Base-by-base conservation (phyloP, 1,284 basidiomycete genomes). In the Gymnopus androsaceus region DNA sequence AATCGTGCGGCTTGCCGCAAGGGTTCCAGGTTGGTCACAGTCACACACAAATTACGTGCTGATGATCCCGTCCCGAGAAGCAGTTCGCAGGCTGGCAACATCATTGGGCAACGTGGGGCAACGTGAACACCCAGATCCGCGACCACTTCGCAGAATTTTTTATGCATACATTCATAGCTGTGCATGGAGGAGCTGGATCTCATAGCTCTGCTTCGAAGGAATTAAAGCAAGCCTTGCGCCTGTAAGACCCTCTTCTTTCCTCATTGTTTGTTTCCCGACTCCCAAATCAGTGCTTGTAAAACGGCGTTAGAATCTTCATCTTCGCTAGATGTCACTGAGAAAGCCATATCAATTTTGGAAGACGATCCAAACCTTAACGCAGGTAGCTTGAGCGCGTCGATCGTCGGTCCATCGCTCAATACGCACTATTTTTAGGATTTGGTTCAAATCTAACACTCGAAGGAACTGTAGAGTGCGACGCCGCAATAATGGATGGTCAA, bases 381-480 rank as follows among this genome's bases (percentile, higher is more conserved):
- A 67, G 88, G 87, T 85, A 52, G n/a, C 65, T 9, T 2, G n/a
- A 12, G 12, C 41, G 28, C 12, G 7, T 27, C 8, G n/a, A 50
- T 19, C 12, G 28, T 51, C 4, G 46, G 12, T 38, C 30, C 6
- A 36, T 37, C 4, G 30, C 28, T 27, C 45, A 36, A 55, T 38
- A 23, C 46, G 19, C 11, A 17, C 17, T 19, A 36, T 42, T 33
- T 28, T 36, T 54, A 87, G 88, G 88, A 0, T 83, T 79, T 58
- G 89, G 90, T 4, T 88, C 90, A 1, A 92, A 92, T 67, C 71
- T 92, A 38, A 90, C 87, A 0, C 60, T 84, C 6, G 73, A 79
- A 19, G 88, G 89, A 8, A 73, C 70, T 2, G 88, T 90, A 17
- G 89, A 92, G 71, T 91, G 89, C 62, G 89, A 92, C 63, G 89